Evolutionary conservation across 1,284 basidiomycete species (phyloP).

Genomic region (Schizophyllum amplum): DNA sequence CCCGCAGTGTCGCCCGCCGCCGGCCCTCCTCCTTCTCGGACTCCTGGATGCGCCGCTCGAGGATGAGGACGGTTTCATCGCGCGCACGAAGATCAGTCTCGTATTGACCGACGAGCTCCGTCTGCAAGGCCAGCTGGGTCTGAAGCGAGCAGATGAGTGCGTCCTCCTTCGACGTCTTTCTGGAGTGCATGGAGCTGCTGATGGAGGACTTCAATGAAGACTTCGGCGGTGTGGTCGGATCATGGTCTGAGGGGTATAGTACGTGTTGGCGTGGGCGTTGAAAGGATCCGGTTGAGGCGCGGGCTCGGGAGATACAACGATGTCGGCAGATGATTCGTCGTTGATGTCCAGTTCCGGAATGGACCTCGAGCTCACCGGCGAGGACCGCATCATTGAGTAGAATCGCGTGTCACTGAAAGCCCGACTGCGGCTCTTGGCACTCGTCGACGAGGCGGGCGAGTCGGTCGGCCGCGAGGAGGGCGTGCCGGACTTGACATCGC

Average conservation of each 20-base stretch:
- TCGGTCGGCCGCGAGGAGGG: slow-evolving; percentile 9
- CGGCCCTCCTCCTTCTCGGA: slow-evolving; percentile 54
- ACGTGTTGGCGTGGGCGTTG: slow-evolving; percentile 61
- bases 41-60: slow-evolving; percentile 43
- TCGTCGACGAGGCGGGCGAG: slow-evolving; percentile 7
- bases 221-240: slow-evolving; percentile 56
- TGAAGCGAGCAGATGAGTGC: slow-evolving; percentile 61
- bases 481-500: slow-evolving; percentile 20
- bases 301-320: slow-evolving; percentile 28
- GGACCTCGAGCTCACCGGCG: slow-evolving; percentile 10
- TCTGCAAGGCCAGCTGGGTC: slow-evolving; percentile 61
- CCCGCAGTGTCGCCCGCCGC: slow-evolving; percentile 41
- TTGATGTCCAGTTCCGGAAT: slow-evolving; percentile 53
- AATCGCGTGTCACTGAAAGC: slow-evolving; percentile 57
- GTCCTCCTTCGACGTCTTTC: slow-evolving; percentile 61
- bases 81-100: slow-evolving; percentile 63
- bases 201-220: slow-evolving; percentile 13
- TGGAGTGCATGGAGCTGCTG: slow-evolving; percentile 33
- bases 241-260: slow-evolving; percentile 64
- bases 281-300: slow-evolving; percentile 57
- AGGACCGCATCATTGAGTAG: slow-evolving; percentile 38
- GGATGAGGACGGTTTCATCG: slow-evolving; percentile 58
- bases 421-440: slow-evolving; percentile 35
- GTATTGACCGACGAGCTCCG: slow-evolving; percentile 63
- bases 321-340: slow-evolving; percentile 38